A percentile compares a stretch with the other conserved stretches of the same genome.
phyloP scores from a whole-genome alignment of 495 filamentous ascomycete species.

The Bacidia rubella region DNA sequence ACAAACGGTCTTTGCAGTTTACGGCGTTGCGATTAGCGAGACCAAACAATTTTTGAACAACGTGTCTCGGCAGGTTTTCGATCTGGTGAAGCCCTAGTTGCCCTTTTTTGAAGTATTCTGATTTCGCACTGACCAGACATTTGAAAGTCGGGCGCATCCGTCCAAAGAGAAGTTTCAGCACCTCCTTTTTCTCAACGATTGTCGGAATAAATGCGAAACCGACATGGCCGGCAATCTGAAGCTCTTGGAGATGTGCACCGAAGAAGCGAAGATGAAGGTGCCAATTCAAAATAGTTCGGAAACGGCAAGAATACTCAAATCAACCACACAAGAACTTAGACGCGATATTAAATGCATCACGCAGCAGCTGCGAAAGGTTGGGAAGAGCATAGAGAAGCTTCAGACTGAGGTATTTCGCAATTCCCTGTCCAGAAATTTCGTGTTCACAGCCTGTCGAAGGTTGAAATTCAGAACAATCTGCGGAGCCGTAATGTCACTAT shows the following conservation, averaged over 20 bases:
- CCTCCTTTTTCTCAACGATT: slow-evolving; percentile 4
- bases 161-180: slow-evolving; percentile 8
- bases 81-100: neutral
- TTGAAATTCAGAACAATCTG: slow-evolving; percentile 6
- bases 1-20: neutral
- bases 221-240: slow-evolving; percentile 7
- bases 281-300: neutral
- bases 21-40: neutral
- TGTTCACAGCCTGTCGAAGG: slow-evolving; percentile 1
- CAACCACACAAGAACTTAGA: neutral
- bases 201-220: neutral
- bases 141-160: slow-evolving; percentile 6
- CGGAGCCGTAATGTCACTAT: slow-evolving; percentile 7
- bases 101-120: neutral
- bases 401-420: slow-evolving; percentile 6
- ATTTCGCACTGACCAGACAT: neutral
- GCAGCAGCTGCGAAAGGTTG: neutral
- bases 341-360: neutral
- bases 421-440: neutral
- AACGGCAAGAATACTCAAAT: neutral
- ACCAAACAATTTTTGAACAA: slow-evolving; percentile 1
- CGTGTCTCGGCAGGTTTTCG: slow-evolving; percentile 1
- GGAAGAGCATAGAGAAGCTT: slow-evolving; percentile 3
- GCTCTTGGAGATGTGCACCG: neutral
- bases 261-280: neutral